Conservation (phyloP, 2,329 filamentous ascomycete genomes). For the Pseudogymnoascus sp. region DNA sequence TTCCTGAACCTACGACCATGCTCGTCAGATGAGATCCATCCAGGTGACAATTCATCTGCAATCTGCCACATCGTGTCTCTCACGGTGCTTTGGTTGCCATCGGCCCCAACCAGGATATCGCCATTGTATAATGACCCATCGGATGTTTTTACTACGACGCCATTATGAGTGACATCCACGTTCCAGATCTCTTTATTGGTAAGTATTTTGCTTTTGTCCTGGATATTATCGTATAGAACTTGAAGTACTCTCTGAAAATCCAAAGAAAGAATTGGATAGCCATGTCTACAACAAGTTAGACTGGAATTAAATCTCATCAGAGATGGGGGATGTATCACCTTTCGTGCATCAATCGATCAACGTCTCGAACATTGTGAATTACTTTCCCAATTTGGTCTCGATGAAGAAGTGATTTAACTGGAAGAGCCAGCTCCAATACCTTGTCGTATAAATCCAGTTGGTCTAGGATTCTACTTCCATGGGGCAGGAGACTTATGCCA, state of each 20-base stretch:
- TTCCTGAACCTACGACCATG: constrained; percentile 11
- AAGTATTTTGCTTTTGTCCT: constrained; percentile 29
- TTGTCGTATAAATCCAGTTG: constrained; percentile 36
- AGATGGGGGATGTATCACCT: background rate
- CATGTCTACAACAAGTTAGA: constrained; percentile 10
- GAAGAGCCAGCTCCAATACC: background rate
- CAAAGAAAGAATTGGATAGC: constrained; percentile 31
- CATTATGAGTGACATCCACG: constrained; percentile 20
- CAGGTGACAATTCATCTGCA: constrained; percentile 20
- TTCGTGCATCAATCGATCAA: background rate
- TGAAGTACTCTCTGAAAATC: constrained; percentile 31
- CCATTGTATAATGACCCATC: constrained; percentile 28
- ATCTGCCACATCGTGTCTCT: constrained; percentile 28
- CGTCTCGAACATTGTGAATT: background rate
- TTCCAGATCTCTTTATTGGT: constrained; percentile 25
- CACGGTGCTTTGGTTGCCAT: constrained; percentile 35
- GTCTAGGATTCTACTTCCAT: constrained; percentile 38
- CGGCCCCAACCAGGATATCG: constrained; percentile 32
- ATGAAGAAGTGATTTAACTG: background rate
- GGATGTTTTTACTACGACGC: constrained; percentile 27
- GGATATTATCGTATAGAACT: constrained; percentile 28
- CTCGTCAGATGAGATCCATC: constrained; percentile 21
- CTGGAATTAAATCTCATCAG: background rate
- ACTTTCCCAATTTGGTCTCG: background rate
- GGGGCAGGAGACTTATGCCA: constrained; percentile 35